Evolutionary conservation across 345 rosid genomes (phyloP).

Genomic region (Carallia pectinifolia): DNA sequence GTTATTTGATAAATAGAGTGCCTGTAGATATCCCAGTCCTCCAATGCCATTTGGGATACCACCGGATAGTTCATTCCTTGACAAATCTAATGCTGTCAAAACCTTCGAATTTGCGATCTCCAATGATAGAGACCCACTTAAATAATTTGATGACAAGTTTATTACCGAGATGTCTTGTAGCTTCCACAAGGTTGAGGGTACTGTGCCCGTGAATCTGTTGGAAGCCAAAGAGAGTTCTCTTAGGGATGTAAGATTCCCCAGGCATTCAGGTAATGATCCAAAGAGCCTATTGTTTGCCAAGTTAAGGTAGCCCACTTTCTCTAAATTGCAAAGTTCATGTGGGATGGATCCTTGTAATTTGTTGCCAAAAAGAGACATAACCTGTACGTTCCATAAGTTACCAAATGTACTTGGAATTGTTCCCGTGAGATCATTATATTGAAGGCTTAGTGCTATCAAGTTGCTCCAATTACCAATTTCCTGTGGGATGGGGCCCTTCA

Average conservation of each 20-base stretch:
- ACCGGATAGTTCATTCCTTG: slow-evolving; percentile 17
- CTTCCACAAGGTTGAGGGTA: slow-evolving; percentile 2
- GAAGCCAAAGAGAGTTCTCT: background rate
- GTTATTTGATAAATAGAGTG: slow-evolving; percentile 1
- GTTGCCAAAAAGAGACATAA: background rate
- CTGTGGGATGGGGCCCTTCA: slow-evolving; percentile 6
- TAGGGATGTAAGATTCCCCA: background rate
- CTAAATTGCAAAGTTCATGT: background rate
- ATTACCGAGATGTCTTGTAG: background rate
- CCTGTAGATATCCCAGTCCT: background rate
- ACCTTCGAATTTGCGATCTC: slow-evolving; percentile 15
- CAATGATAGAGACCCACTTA: slow-evolving; percentile 15
- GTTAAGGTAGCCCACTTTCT: background rate
- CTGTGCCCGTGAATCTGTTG: background rate
- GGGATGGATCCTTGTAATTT: slow-evolving; percentile 9
- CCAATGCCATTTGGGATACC: slow-evolving; percentile 13
- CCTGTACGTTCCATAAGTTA: background rate
- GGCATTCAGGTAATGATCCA: background rate
- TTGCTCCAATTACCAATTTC: slow-evolving; percentile 12
- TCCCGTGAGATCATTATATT: slow-evolving; percentile 6
- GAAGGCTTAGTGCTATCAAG: background rate
- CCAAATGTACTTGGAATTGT: background rate
- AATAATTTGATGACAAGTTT: slow-evolving; percentile 7
- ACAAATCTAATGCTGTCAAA: slow-evolving; percentile 5
- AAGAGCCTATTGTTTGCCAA: background rate